These are phyloP conservation scores for Cladosporium velox DNA, from an alignment of 2,329 filamentous ascomycete species.

Conservation along the genomic window DNA sequence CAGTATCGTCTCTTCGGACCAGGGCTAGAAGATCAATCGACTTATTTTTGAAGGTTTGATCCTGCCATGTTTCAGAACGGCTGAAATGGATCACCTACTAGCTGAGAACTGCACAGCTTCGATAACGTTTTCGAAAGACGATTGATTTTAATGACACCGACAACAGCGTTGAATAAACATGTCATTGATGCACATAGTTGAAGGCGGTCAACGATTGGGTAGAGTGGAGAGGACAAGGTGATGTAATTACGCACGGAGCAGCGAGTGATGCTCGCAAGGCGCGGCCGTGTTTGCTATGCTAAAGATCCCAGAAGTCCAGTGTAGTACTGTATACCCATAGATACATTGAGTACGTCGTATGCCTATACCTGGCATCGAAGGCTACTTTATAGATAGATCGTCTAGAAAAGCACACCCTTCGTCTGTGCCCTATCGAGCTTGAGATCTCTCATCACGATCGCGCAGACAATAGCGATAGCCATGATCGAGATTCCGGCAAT, in stretches of 20 bases:
- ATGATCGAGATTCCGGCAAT: constrained; percentile 35
- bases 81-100: no score
- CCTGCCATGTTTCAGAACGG: no score
- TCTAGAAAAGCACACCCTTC: constrained; percentile 20
- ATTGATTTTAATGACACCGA: no score
- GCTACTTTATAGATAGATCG: background rate
- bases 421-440: constrained; percentile 26
- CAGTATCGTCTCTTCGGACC: background rate
- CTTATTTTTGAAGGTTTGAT: background rate
- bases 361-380: background rate
- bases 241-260: background rate
- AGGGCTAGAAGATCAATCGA: background rate
- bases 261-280: background rate
- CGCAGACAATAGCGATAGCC: constrained; percentile 22
- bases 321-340: background rate
- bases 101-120: no score
- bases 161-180: no score
- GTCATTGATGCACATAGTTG: no score
- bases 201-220: no score
- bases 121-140: no score
- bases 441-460: constrained; percentile 27
- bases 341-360: background rate
- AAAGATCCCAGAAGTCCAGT: background rate
- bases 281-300: background rate
- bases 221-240: background rate